These are phyloP conservation scores for Vitis hybrid DNA, from an alignment of 177 flowering plant species.

Conservation along the genomic window DNA sequence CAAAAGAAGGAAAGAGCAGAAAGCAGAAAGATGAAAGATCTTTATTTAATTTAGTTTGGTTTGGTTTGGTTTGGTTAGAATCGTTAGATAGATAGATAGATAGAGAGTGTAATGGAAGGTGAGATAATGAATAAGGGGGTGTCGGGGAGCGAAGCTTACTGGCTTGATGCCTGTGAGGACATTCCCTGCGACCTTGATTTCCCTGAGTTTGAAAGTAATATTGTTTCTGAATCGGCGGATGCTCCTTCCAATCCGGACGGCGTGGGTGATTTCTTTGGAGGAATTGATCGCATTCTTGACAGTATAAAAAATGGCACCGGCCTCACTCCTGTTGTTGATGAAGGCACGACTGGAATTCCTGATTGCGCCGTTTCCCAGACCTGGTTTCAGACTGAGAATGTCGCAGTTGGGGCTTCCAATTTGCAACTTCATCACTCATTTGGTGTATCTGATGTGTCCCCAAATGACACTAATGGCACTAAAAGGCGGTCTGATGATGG, in stretches of 20 bases:
- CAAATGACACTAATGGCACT: not conserved
- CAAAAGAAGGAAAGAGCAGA: too few species aligned
- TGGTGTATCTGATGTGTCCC: conserved; percentile 4
- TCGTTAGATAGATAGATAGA: not conserved
- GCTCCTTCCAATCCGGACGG: conserved; percentile 16
- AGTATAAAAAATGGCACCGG: conserved; percentile 59
- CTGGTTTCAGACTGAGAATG: not conserved
- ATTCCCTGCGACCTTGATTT: conserved; percentile 49
- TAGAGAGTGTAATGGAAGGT: conserved; percentile 22
- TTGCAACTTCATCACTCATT: not conserved
- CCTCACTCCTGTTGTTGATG: conserved; percentile 20
- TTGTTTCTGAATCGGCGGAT: conserved; percentile 20
- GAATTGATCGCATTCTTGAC: conserved; percentile 71
- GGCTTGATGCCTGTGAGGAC: conserved; percentile 96
- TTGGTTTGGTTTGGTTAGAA: not conserved
- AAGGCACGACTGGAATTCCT: conserved; percentile 2
- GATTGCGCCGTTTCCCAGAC: not conserved
- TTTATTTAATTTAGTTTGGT: not conserved
- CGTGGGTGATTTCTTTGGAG: conserved; percentile 54
- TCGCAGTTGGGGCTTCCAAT: not conserved
- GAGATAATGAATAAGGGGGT: conserved; percentile 28
- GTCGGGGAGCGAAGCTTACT: conserved; percentile 45
- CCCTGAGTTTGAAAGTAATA: conserved; percentile 39
- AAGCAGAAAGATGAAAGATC: too few species aligned
- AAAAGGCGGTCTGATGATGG: conserved; percentile 1